Conservation (phyloP, 257 asterid species). For the Nicotiana obtusifolia region DNA sequence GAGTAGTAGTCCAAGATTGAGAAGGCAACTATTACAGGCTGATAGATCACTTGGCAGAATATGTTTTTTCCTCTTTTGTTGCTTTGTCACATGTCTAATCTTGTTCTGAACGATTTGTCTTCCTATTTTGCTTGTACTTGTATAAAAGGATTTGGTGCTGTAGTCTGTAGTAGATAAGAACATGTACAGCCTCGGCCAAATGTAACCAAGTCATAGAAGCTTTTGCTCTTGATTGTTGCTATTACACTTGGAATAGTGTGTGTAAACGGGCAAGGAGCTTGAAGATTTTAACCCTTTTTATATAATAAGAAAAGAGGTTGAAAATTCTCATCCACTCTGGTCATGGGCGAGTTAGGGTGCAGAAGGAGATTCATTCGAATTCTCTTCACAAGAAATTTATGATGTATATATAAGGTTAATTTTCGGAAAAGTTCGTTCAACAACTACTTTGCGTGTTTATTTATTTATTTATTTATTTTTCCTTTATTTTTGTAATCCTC, state of each 20-base stretch:
- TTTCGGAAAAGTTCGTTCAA: no score
- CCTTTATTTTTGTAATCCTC: no score
- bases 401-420: no score
- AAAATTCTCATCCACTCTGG: not conserved
- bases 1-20: slow-evolving; percentile 40
- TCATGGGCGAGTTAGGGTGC: not conserved
- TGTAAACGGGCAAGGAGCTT: not conserved
- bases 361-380: no score
- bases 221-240: not conserved
- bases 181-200: not conserved
- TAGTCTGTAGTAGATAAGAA: not conserved
- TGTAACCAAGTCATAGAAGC: slow-evolving; percentile 1
- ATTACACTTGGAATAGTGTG: not conserved
- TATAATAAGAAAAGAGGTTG: not conserved
- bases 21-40: slow-evolving; percentile 40
- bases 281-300: not conserved
- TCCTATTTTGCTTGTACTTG: slow-evolving; percentile 1
- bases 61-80: slow-evolving; percentile 56
- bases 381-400: no score
- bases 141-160: not conserved
- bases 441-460: no score
- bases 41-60: slow-evolving; percentile 59
- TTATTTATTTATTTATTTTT: no score
- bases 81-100: slow-evolving; percentile 48
- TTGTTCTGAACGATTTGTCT: slow-evolving; percentile 28